Percentiles rank a stretch among this genome's conserved stretches.
phyloP scores from a whole-genome alignment of 2,329 filamentous ascomycete species.

The Aspergillus neoniger region DNA sequence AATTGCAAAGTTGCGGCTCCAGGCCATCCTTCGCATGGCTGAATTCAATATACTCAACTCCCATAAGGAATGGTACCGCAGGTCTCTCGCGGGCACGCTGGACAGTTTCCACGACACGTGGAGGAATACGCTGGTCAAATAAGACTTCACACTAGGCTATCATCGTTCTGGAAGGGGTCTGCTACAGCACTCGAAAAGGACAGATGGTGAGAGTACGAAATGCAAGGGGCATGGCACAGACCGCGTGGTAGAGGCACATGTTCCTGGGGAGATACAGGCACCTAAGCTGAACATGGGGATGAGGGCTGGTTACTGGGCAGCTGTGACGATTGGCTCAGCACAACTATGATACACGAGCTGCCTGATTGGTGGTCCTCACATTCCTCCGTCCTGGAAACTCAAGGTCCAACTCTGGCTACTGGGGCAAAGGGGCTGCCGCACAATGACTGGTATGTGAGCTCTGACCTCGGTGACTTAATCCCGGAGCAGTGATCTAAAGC shows the following conservation, averaged over 20 bases:
- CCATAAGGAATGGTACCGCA: slow-evolving; percentile 16
- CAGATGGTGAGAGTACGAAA: neutral
- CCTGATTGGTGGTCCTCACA: slow-evolving; percentile 6
- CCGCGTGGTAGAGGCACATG: neutral
- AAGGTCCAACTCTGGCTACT: neutral
- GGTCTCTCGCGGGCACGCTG: neutral
- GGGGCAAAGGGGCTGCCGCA: neutral
- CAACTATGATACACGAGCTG: neutral
- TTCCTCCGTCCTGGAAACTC: slow-evolving; percentile 13
- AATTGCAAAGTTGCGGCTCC: slow-evolving; percentile 12
- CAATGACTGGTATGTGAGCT: slow-evolving; percentile 17
- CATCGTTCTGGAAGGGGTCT: neutral
- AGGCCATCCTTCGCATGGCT: slow-evolving; percentile 18
- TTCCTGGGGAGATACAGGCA: neutral
- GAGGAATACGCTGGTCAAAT: slow-evolving; percentile 1
- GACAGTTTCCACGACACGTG: neutral
- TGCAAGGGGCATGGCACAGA: slow-evolving; percentile 3
- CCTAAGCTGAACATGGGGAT: neutral
- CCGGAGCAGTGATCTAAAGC: neutral
- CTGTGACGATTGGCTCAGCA: neutral
- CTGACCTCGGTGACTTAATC: neutral
- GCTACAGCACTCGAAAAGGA: neutral
- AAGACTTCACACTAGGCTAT: neutral
- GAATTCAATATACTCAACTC: slow-evolving; percentile 18
- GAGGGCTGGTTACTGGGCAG: neutral